Conservation (phyloP, 2,329 filamentous ascomycete genomes). For the Bipolaris sorokiniana region DNA sequence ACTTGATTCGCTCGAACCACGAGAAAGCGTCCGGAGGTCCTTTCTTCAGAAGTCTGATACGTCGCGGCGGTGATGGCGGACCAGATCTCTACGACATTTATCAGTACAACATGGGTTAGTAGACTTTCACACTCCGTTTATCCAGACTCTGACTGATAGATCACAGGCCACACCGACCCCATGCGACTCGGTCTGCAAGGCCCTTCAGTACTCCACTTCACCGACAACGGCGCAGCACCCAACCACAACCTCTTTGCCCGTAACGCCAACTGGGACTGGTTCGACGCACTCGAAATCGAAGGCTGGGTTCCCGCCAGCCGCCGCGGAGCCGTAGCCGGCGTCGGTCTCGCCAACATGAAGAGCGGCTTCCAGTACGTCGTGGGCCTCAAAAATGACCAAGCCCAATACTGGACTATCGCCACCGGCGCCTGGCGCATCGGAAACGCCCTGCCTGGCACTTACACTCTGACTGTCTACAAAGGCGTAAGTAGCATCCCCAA, state of each 20-base stretch:
- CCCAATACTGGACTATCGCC: conserved; percentile 49
- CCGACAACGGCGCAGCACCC: conserved; percentile 46
- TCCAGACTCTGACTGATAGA: background rate
- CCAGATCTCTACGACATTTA: conserved; percentile 55
- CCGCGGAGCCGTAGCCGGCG: conserved; percentile 28
- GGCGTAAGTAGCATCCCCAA: conserved; percentile 28
- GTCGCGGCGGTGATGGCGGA: conserved; percentile 43
- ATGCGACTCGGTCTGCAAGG: conserved; percentile 53
- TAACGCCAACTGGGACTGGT: conserved; percentile 31
- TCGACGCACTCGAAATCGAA: conserved; percentile 31
- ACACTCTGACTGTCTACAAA: conserved; percentile 68
- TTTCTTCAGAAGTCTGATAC: conserved; percentile 51
- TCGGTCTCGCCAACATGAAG: conserved; percentile 49
- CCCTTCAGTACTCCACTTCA: conserved; percentile 51
- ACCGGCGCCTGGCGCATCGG: conserved; percentile 62
- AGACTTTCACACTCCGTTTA: background rate
- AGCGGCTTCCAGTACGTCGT: conserved; percentile 50
- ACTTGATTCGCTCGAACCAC: conserved; percentile 51
- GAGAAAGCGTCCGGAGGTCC: conserved; percentile 51
- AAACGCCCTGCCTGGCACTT: conserved; percentile 67
- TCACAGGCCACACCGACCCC: conserved; percentile 46
- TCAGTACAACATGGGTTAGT: conserved; percentile 52
- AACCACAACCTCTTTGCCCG: conserved; percentile 39
- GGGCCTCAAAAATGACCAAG: conserved; percentile 44
- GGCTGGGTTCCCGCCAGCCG: conserved; percentile 28